These are phyloP conservation scores for Syzygium grande DNA, from an alignment of 345 rosid genomes.

Conservation along the genomic window DNA sequence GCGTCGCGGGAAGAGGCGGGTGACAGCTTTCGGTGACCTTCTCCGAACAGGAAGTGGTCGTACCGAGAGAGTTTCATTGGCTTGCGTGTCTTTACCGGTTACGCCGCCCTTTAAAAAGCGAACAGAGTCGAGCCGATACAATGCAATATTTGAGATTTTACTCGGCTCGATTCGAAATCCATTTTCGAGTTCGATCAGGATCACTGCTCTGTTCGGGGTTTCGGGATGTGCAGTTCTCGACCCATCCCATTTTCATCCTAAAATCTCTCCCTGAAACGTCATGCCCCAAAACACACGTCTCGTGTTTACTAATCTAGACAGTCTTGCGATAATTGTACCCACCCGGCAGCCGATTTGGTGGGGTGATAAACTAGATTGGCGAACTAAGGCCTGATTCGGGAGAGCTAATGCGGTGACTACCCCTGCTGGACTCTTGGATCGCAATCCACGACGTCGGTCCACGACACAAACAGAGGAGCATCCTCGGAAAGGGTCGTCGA, in stretches of 20 bases:
- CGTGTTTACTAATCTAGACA: no score
- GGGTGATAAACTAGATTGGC: neutral
- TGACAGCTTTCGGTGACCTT: neutral
- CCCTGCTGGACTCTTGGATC: neutral
- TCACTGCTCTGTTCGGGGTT: neutral
- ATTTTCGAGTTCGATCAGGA: neutral
- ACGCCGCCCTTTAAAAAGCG: no score
- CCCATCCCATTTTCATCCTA: no score
- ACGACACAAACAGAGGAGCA: neutral
- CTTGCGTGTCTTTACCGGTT: no score
- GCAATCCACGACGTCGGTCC: neutral
- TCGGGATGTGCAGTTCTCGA: neutral
- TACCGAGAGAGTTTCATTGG: neutral
- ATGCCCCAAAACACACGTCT: neutral
- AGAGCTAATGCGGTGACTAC: neutral
- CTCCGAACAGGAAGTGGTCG: neutral
- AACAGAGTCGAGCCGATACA: neutral
- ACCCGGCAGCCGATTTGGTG: neutral
- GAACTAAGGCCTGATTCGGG: neutral
- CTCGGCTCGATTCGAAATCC: neutral
- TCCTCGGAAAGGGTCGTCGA: neutral
- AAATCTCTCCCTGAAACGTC: neutral
- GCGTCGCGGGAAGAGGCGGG: neutral
- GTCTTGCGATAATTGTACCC: neutral
- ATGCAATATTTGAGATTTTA: neutral